phyloP scores from a whole-genome alignment of 768 basidiomycete genomes.

The Vishniacozyma victoriae region DNA sequence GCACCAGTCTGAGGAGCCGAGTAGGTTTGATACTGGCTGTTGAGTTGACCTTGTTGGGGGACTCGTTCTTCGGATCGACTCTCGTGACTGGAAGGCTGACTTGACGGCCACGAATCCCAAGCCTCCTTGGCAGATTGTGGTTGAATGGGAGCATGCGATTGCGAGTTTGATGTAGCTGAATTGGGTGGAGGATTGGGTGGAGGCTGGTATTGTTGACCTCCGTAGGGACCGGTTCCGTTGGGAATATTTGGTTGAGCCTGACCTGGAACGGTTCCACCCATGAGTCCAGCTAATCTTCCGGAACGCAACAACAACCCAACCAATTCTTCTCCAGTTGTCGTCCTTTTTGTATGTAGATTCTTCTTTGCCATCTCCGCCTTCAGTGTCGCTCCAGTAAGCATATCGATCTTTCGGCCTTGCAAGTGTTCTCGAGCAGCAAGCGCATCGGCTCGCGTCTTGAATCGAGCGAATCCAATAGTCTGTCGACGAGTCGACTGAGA shows the following conservation, averaged over 20 bases:
- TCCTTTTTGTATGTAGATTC: conserved; percentile 91
- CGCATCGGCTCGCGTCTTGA: conserved; percentile 79
- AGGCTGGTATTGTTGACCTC: too few species aligned
- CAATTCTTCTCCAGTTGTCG: conserved; percentile 58
- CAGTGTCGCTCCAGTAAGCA: conserved; percentile 82
- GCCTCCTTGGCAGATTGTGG: conserved; percentile 13
- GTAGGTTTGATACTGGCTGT: too few species aligned
- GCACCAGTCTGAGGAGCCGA: neutral
- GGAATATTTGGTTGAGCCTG: neutral
- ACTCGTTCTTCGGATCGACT: neutral
- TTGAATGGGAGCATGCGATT: neutral
- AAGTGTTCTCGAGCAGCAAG: conserved; percentile 78
- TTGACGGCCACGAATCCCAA: conserved; percentile 32
- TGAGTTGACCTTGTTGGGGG: too few species aligned
- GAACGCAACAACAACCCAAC: conserved; percentile 33
- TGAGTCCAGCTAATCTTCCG: conserved; percentile 28
- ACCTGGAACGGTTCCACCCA: conserved; percentile 1
- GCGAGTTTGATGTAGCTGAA: neutral
- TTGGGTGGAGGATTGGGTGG: neutral
- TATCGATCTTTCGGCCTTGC: conserved; percentile 83
- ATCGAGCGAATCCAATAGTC: conserved; percentile 97
- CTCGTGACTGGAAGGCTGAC: neutral
- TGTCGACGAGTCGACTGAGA: conserved; percentile 60
- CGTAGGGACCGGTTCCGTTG: neutral
- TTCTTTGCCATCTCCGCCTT: conserved; percentile 99